Evolutionary conservation across 495 filamentous ascomycete species (phyloP), one percentile per base, ranked within the genome.

Genomic region (Bacidia gigantensis): DNA sequence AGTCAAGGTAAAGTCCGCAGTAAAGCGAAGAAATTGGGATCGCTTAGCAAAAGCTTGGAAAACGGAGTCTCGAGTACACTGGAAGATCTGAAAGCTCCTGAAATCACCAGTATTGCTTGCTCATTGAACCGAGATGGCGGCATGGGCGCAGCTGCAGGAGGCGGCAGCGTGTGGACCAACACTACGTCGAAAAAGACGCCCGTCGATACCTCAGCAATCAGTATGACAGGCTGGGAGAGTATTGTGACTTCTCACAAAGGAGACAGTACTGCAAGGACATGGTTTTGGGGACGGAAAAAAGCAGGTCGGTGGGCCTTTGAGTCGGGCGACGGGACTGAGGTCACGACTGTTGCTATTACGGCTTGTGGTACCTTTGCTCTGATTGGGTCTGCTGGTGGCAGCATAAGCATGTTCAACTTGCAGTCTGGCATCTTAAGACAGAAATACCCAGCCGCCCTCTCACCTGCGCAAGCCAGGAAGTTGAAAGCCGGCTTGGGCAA

Each of bases 251-350:
- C 86, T n/a, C 92, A 99, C 65, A 78, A 79, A 56, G 79, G 83
- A 17, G 90, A 96, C 57, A 79, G 81, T 45, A 84, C 74, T 59
- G 92, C 86, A 35, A 75, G 92, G 39, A 95, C 89, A 21, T 99
- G 92, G 92, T 96, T 96, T 69, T 95, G 94, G 86, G 89, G 89
- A 14, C 80, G 87, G 55, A 95, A 89, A 61, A 80, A 83, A 57
- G 88, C 89, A 39, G 92, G 92, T 18, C 78, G 92, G 50, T 99
- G 92, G 92, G 81, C 82, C 1, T 89, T 97, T 56, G 81, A 85
- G 55, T 95, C 89, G 1, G 78, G 78, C 25, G 92, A 99, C 69
- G 79, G 81, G 18, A 80, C 78, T 2, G 77, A 88, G 59, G 92
- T 95, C 26, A 89, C 71, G 64, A 87, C 82, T 26, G 89, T 99